Conservation (phyloP, 164 flowering plant genomes). For the Nymphaea colorata region DNA sequence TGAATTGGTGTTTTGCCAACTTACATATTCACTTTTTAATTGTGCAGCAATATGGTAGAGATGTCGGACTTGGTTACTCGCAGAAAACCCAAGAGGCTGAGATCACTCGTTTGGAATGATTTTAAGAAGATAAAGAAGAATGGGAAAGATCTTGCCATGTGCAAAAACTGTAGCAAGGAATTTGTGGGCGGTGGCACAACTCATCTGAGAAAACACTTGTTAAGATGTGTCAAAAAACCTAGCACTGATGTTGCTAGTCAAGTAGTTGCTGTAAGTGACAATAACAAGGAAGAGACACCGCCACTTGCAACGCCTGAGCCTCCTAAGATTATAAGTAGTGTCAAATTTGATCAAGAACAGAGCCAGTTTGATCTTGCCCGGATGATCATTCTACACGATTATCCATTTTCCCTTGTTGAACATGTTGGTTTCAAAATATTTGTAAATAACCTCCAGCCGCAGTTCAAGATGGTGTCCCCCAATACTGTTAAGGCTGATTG, state of each 20-base stretch:
- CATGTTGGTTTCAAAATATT: constrained; percentile 65
- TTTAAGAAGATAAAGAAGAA: neutral
- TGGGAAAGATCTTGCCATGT: neutral
- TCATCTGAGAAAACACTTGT: neutral
- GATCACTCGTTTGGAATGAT: constrained; percentile 1
- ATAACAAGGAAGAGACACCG: neutral
- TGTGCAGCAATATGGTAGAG: neutral
- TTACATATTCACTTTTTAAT: no score
- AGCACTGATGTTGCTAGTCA: neutral
- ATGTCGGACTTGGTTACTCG: neutral
- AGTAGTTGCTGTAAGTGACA: neutral
- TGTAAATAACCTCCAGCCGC: constrained; percentile 71
- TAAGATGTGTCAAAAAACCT: neutral
- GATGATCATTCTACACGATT: constrained; percentile 84
- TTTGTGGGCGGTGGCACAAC: neutral
- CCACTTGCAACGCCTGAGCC: neutral
- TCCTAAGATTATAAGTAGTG: neutral
- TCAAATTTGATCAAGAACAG: constrained; percentile 39
- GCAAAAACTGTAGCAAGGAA: neutral
- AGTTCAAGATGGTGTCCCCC: constrained; percentile 39
- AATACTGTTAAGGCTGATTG: constrained; percentile 37
- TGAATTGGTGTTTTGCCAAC: no score
- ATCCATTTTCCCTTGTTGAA: constrained; percentile 74
- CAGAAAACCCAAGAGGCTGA: neutral
- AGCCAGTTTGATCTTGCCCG: constrained; percentile 66